These are phyloP conservation scores for Dothidotthia symphoricarpi DNA, from an alignment of 2,329 filamentous ascomycete species.

Conservation along the genomic window DNA sequence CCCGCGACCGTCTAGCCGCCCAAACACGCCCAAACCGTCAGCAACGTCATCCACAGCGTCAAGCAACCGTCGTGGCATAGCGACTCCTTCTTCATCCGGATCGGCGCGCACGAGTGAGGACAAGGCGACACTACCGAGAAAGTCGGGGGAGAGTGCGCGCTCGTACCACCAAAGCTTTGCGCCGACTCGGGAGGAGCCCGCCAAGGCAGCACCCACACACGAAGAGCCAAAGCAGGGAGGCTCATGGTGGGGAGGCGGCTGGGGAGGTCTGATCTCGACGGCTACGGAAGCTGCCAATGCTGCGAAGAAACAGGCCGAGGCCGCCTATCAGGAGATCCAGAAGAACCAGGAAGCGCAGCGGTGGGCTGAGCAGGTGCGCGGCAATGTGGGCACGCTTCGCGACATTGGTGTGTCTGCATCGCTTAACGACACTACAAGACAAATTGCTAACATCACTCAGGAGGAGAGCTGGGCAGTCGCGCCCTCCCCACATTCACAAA, in stretches of 20 bases:
- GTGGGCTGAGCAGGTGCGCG: conserved; percentile 91
- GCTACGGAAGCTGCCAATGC: conserved; percentile 75
- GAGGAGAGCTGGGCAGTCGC: conserved; percentile 67
- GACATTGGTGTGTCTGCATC: conserved; percentile 62
- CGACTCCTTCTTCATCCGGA: conserved; percentile 41
- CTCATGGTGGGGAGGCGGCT: conserved; percentile 63
- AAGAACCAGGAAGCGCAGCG: conserved; percentile 94
- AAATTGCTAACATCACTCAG: conserved; percentile 48
- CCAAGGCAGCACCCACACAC: conserved; percentile 53
- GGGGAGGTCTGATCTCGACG: conserved; percentile 81
- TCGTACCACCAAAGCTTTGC: conserved; percentile 72
- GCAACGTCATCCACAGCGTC: conserved; percentile 45
- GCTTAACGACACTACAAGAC: not conserved
- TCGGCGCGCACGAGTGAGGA: conserved; percentile 59
- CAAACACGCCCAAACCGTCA: conserved; percentile 73
- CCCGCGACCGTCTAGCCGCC: conserved; percentile 63
- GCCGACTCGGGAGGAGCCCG: conserved; percentile 52
- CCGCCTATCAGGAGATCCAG: conserved; percentile 89
- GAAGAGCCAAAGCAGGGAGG: conserved; percentile 40
- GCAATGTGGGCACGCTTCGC: conserved; percentile 77
- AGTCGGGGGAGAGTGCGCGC: conserved; percentile 74
- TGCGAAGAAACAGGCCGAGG: conserved; percentile 90
- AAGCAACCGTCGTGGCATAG: conserved; percentile 39
- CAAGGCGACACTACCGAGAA: conserved; percentile 56
- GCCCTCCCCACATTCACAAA: conserved; percentile 93